These are phyloP conservation scores for Handroanthus guayacan DNA, from an alignment of 257 asterid species.

Conservation along the genomic window DNA sequence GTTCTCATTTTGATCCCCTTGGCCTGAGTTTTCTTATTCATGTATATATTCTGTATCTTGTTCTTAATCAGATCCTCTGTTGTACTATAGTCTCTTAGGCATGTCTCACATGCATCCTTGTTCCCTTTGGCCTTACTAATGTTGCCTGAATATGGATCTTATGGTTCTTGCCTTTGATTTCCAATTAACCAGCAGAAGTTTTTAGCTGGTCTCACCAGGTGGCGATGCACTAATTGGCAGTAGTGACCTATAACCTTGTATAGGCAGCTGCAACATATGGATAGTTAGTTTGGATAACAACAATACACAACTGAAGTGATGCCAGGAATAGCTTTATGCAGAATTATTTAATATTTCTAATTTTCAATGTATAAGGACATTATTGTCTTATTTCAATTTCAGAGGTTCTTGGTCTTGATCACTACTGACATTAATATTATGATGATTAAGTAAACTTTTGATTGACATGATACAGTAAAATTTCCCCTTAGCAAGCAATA, in stretches of 20 bases:
- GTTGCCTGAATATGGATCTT: conserved; percentile 10
- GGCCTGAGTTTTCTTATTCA: neutral
- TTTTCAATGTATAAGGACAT: neutral
- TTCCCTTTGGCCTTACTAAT: neutral
- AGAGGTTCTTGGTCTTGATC: neutral
- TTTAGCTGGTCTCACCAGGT: conserved; percentile 8
- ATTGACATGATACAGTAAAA: neutral
- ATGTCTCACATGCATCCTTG: conserved; percentile 22
- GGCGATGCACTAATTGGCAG: neutral
- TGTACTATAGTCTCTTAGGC: conserved; percentile 8
- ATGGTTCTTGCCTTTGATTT: conserved; percentile 10
- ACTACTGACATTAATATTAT: neutral
- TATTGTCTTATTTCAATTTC: neutral
- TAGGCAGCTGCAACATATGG: neutral
- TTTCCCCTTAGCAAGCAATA: neutral
- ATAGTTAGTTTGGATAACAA: neutral
- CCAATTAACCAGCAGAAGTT: neutral
- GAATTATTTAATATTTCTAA: neutral
- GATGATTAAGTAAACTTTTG: neutral
- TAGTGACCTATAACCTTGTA: neutral
- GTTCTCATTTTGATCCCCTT: conserved; percentile 10
- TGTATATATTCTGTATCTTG: neutral
- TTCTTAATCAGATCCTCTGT: conserved; percentile 4
- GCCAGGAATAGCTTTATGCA: neutral
- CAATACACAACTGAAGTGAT: neutral